Evolutionary conservation across 306 rosid species (phyloP), one percentile per base, ranked within the genome.

Genomic region (Rosa rugosa): DNA sequence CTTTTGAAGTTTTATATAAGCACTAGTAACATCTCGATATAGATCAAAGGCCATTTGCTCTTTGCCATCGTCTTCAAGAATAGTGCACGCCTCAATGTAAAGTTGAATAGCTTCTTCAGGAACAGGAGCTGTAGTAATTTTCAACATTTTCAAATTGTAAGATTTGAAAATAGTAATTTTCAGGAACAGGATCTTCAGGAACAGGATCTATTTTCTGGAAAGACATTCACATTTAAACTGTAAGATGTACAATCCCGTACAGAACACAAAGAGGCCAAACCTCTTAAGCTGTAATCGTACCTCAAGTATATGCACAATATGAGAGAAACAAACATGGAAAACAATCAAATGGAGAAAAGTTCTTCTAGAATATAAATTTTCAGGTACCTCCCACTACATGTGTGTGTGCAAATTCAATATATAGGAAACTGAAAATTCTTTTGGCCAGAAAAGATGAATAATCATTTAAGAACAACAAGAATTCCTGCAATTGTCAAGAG

Each of bases 1-100:
- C 99, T 88, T 95, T 86, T 95, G 94, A 77, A 90, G 88, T 85
- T 92, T 92, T 77, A 95, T 75, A 78, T 88, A 89, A 69, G 89
- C 89, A 77, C 81, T 85, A 42, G 96, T 82, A 14, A 89, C 93
- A 80, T 88, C 98, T 73, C 97, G 92, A 81, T 95, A 95, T 22
- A 95, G 81, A 85, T 95, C 99, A 87, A 95, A 95, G 65, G 99
- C 86, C 99, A 95, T 95, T 87, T 95, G 99, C 69, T 95, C 98
- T 83, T 81, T 92, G 62, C 84, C 96, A 74, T 95, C 98, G 3
- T 95, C 99, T 89, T 91, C 99, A 66, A 95, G 99, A 90, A 82
- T 79, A 73, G 90, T 80, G 82, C 92, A 88, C 75, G 99, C 96
- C 75, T 91, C 99, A 69, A 91, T 83, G 87, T 89, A 95, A 34